Evolutionary conservation across 2,329 filamentous ascomycete species (phyloP).

Genomic region (Tolypocladium ovalisporum): DNA sequence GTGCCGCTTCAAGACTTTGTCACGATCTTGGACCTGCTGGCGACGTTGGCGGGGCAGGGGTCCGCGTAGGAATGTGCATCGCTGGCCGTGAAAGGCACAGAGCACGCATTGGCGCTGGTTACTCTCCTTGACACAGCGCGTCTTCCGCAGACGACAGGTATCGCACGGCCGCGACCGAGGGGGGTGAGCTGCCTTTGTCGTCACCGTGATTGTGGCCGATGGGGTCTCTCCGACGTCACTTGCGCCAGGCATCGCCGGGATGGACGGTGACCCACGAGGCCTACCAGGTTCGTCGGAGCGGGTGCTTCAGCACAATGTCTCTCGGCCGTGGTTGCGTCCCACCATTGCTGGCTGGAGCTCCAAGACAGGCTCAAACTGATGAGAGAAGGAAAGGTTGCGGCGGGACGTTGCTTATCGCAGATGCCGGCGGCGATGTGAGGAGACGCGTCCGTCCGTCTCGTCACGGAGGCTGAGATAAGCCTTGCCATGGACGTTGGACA

Average conservation of each 20-base stretch:
- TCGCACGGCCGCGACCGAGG: slow-evolving; percentile 41
- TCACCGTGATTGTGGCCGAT: neutral
- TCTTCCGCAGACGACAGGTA: slow-evolving; percentile 55
- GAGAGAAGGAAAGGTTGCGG: neutral
- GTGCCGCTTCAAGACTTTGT: neutral
- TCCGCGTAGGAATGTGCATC: slow-evolving; percentile 50
- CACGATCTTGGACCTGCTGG: neutral
- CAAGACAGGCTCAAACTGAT: neutral
- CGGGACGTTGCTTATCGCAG: neutral
- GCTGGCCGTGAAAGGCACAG: slow-evolving; percentile 56
- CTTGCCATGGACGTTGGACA: neutral
- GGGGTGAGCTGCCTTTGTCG: neutral
- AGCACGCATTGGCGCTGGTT: slow-evolving; percentile 48
- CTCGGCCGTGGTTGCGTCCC: neutral
- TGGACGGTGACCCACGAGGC: neutral
- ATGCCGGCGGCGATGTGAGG: neutral
- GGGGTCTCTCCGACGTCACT: neutral
- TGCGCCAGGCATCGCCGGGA: neutral
- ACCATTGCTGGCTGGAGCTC: neutral
- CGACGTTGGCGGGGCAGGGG: slow-evolving; percentile 20
- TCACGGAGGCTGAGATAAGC: neutral
- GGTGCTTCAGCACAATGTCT: neutral
- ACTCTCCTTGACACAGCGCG: slow-evolving; percentile 53
- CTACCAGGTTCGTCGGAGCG: neutral
- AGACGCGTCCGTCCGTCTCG: neutral